Evolutionary conservation across 140 eudicot genomes (phyloP), one percentile per base, ranked within the genome.

Genomic region (Bidens hawaiensis): DNA sequence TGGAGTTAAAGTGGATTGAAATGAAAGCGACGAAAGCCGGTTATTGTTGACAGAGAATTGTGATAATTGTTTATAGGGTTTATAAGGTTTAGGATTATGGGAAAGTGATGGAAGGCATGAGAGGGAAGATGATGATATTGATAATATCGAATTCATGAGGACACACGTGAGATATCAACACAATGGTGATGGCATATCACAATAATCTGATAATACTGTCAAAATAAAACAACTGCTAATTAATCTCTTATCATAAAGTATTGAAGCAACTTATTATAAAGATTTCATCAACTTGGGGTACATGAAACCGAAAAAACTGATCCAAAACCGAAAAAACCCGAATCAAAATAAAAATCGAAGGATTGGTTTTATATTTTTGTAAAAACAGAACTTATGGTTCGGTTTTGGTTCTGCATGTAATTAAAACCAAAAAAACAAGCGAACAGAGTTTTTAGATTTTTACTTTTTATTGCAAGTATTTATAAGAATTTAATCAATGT

Each of bases 81-180:
- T 34, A 45, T 64, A 40, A 33, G 70, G 72, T 59, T 72, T 55
- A 43, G 17, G 64, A 31, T 28, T 75, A 24, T 24, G 60, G 47
- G 42, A 30, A 41, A 59, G 34, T 27, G 65, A 71, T 26, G 72
- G 68, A 63, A 68, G 74, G 70, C 77, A 73, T 63, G 69, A 61
- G 60, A 55, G 13, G 53, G 86, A 73, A 50, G 81, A 68, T 12
- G 77, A 63, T 46, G 69, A 70, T 55, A 62, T 60, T 46, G 69
- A 70, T 55, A 62, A 53, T 26, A 70, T 48, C 9, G 76, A 77
- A 48, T 57, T 80, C 87, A 86, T 83, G 50, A 58, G 54, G 38
- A 5, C 7, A 54, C 52, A n/a, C 19, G 40, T 11, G 16, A 54
- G 45, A 53, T 25, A 27, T 53, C 45, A 40, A 26, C 23, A 38